Percentiles rank a stretch among this genome's conserved stretches.
Conservation (phyloP, 805 yeast genomes). For the Candida sithepensis region DNA sequence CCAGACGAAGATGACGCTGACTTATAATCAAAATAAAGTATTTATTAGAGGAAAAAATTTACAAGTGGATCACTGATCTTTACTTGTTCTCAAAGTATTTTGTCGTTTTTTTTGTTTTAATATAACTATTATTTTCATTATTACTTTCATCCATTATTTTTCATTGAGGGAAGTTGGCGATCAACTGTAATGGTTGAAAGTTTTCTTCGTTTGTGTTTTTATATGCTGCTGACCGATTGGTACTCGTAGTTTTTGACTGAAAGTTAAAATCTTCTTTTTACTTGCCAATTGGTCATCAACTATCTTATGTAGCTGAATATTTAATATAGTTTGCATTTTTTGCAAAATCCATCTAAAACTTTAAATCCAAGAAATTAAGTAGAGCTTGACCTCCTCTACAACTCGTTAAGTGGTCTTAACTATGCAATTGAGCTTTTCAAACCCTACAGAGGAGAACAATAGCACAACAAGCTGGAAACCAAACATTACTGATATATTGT, state of each 20-base stretch:
- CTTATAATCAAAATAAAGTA: constrained; percentile 49
- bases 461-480: too few relatives aligned
- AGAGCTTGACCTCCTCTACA: too few relatives aligned
- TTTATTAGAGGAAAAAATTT: not conserved
- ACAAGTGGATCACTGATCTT: not conserved
- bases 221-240: not conserved
- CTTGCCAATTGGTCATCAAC: not conserved
- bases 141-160: not conserved
- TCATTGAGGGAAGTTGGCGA: not conserved
- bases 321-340: too few relatives aligned
- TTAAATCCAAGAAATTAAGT: too few relatives aligned
- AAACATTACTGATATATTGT: too few relatives aligned
- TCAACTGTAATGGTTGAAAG: not conserved
- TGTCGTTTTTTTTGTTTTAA: not conserved
- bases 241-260: too few relatives aligned
- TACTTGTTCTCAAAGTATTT: not conserved
- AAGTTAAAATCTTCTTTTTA: too few relatives aligned
- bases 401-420: too few relatives aligned
- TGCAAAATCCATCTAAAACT: too few relatives aligned
- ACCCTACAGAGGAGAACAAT: too few relatives aligned
- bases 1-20: constrained; percentile 99
- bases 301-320: not conserved
- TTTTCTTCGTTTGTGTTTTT: not conserved
- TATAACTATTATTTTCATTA: not conserved
- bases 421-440: too few relatives aligned